Evolutionary conservation across 2,329 filamentous ascomycete species (phyloP), one percentile per base, ranked within the genome.

Genomic region (Paecilomyces niveus): DNA sequence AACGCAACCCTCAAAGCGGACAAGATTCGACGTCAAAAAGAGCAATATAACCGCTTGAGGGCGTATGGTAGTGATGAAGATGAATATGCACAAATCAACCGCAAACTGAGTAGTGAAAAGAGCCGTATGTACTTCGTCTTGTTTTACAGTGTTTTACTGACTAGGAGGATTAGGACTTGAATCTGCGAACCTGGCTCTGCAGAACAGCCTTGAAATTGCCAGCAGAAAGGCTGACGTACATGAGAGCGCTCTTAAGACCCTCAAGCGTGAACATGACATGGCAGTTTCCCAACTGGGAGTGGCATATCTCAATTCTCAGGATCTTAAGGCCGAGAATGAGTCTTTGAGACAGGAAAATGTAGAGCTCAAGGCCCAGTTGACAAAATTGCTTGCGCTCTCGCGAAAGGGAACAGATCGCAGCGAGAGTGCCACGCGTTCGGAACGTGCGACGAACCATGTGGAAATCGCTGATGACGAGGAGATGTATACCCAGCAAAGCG

Each of bases 221-320:
- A 80, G 84, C 60, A 80, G 83, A 50, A 85, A 85, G 68, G 68
- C 76, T 2, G 78, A 81, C 21, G 75, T 82, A 3, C 74, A 80
- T 22, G 82, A 85, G 51, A 79, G 81, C 45, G 77, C 80, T 4
- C 76, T 83, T 58, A 81, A 81, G 65, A 79, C 80, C 15, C 67
- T 85, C 49, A 81, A 75, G 18, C 76, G 80, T 39, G 84, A 87
- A 63, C 78, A 83, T 35, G 83, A 86, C 63, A 80, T 80, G 57
- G 78, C 84, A 39, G 76, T 83, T n/a, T 78, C 78, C 22, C 83
- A 86, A 61, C 71, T 85, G 21, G 81, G 79, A 8, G 77, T 81
- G 22, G 83, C 83, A 1, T 85, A 81, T 64, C 77, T 82, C 56
- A 81, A 80, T 51, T 75, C 76, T 2, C 81, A 77, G 54, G 76